phyloP scores from a whole-genome alignment of 2,329 filamentous ascomycete genomes.

The Bertia moriformis region DNA sequence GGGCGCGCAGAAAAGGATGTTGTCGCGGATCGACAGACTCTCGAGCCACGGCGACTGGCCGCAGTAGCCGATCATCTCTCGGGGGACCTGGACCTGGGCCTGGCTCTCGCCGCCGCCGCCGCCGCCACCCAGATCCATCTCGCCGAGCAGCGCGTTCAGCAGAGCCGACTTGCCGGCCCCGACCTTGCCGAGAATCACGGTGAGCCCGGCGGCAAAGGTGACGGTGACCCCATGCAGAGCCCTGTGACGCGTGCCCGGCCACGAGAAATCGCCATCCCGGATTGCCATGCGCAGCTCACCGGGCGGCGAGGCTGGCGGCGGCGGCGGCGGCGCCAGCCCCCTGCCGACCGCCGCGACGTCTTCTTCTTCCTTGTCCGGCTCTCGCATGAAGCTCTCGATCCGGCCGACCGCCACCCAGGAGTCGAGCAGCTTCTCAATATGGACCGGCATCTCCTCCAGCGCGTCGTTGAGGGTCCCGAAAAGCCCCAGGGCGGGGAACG shows the following conservation, averaged over 20 bases:
- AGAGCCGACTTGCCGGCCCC: conserved; percentile 49
- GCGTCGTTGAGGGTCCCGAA: conserved; percentile 63
- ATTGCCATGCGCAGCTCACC: conserved; percentile 32
- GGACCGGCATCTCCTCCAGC: conserved; percentile 58
- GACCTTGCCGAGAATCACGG: conserved; percentile 47
- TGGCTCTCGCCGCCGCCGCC: too few species aligned
- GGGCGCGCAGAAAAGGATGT: conserved; percentile 47
- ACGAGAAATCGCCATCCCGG: conserved; percentile 49
- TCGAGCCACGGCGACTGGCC: conserved; percentile 54
- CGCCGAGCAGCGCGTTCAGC: conserved; percentile 41
- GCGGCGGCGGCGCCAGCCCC: conserved; percentile 3
- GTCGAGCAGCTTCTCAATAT: conserved; percentile 67
- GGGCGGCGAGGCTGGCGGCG: too few species aligned
- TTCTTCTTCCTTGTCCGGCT: conserved; percentile 57
- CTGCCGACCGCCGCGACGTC: conserved; percentile 11
- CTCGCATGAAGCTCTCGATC: conserved; percentile 74
- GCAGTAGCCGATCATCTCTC: conserved; percentile 46
- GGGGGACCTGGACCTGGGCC: conserved; percentile 35
- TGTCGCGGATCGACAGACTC: conserved; percentile 55
- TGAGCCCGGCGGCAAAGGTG: conserved; percentile 41
- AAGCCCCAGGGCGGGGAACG: conserved; percentile 72
- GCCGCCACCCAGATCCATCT: conserved; percentile 35
- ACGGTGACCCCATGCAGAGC: conserved; percentile 56
- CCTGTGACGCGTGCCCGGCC: conserved; percentile 52
- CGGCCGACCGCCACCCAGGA: conserved; percentile 72